Evolutionary conservation across 108 stramenopile genomes (phyloP).

Genomic region (Stephanodiscus triporus): DNA sequence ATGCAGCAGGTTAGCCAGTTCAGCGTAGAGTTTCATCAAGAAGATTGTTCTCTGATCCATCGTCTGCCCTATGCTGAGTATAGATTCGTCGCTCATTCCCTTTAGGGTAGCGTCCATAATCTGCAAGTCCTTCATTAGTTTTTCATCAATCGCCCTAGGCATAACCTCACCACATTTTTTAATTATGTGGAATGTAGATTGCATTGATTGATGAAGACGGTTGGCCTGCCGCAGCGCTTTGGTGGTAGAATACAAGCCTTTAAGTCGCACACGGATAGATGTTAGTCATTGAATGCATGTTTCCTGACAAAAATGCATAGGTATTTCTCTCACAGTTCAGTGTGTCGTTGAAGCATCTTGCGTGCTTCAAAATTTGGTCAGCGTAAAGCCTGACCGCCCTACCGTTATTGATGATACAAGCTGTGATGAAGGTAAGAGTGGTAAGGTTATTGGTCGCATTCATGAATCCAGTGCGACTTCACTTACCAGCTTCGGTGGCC

Average conservation of each 20-base stretch:
- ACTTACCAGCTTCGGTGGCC: constrained; percentile 23
- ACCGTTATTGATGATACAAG: not conserved
- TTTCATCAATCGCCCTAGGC: not conserved
- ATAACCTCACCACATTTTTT: not conserved
- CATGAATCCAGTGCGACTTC: not conserved
- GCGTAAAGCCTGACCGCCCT: not conserved
- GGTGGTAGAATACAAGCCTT: not conserved
- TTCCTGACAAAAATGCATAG: not conserved
- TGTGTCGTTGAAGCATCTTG: constrained; percentile 1
- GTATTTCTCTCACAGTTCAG: not conserved
- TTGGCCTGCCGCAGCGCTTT: not conserved
- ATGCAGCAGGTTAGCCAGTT: not conserved
- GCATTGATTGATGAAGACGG: not conserved
- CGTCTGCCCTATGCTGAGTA: constrained; percentile 9
- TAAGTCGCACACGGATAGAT: not conserved
- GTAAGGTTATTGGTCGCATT: not conserved
- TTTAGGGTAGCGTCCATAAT: constrained; percentile 3
- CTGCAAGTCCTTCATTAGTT: not conserved
- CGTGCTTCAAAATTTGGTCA: not conserved
- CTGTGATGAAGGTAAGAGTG: not conserved
- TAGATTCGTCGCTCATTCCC: constrained; percentile 4
- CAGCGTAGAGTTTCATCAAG: constrained; percentile 18
- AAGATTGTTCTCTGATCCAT: constrained; percentile 9
- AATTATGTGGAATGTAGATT: constrained; percentile 1
- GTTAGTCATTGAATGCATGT: not conserved